Evolutionary conservation across 208 protist genomes (phyloP).

Genomic region (Sergeia podlipaevii): DNA sequence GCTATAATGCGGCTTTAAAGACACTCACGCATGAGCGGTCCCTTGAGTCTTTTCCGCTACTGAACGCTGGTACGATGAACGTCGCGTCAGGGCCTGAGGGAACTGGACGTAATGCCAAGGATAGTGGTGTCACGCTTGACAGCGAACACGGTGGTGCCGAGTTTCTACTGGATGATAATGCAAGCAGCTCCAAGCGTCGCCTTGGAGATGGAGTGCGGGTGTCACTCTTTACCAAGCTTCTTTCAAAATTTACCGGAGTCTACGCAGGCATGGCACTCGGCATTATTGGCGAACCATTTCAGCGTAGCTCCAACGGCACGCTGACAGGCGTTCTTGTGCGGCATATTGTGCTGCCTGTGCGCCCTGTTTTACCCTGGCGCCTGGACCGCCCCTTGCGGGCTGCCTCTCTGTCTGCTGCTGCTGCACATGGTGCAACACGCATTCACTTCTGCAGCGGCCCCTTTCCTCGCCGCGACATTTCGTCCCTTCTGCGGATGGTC

Average conservation of each 20-base stretch:
- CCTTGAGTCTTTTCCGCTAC: neutral
- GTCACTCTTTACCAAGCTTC: constrained; percentile 61
- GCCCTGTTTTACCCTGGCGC: constrained; percentile 62
- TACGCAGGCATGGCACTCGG: constrained; percentile 81
- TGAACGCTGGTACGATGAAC: constrained; percentile 10
- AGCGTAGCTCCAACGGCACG: constrained; percentile 62
- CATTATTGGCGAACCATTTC: constrained; percentile 73
- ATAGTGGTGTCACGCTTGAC: neutral
- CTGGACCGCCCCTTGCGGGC: constrained; percentile 34
- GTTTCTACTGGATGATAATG: too few species aligned
- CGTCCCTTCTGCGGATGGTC: constrained; percentile 41
- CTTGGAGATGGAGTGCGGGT: constrained; percentile 14
- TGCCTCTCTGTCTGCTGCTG: neutral
- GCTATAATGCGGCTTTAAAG: constrained; percentile 39
- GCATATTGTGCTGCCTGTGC: constrained; percentile 51
- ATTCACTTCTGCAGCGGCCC: constrained; percentile 88
- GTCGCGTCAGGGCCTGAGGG: neutral
- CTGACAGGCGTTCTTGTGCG: constrained; percentile 76
- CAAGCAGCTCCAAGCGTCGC: too few species aligned
- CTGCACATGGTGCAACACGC: constrained; percentile 17
- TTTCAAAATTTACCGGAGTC: constrained; percentile 68
- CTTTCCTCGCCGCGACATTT: constrained; percentile 65
- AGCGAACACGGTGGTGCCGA: too few species aligned
- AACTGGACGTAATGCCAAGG: neutral
- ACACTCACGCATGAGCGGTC: constrained; percentile 36